Evolutionary conservation across 495 filamentous ascomycete species (phyloP), one percentile per base, ranked within the genome.

Genomic region (Oleoguttula mirabilis): DNA sequence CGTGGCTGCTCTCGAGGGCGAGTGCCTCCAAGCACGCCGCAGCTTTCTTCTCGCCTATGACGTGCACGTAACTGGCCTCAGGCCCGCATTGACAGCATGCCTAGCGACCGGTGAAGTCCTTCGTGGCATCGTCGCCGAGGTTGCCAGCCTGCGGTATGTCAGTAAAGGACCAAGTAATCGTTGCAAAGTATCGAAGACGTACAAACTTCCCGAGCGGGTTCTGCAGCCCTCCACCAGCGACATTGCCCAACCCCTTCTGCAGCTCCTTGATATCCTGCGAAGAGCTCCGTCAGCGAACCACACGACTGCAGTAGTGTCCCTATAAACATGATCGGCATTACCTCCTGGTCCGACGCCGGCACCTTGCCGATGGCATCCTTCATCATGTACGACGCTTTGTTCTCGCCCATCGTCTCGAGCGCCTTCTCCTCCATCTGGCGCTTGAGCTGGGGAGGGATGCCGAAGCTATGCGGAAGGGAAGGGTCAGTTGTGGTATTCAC

Each of bases 391-490:
- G 58, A 61, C 30, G 60, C 50, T 36, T 69, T 71, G 21, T 65
- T 75, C 50, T 75, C 70, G 12, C 69, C 71, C 63, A 72, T 71
- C 27, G 58, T 60, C 42, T 72, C 62, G 1, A 73, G 56, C 2
- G 69, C 44, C 4, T 69, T 48, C 30, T 70, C 60, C 43, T 74
- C 67, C 19, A 68, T 50, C 28, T 55, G 55, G 39, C 54, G 53
- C 53, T 65, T 65, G 21, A 58, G 42, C 38, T 60, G 47, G 1
- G 60, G 55, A 3, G 62, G 62, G 41, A 65, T 60, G 33, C 62
- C 62, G 48, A 63, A 60, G 43, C 61, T 42, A 43, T n/a, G n/a
- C n/a, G n/a, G n/a, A n/a, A n/a, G n/a, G n/a, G n/a, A n/a, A n/a
- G n/a, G n/a, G n/a, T n/a, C n/a, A n/a, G n/a, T n/a, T n/a, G n/a